Percentiles rank a stretch among this genome's conserved stretches.
Conservation (phyloP, 192 early-diverging fungal genomes). For the Entomortierella chlamydospora region DNA sequence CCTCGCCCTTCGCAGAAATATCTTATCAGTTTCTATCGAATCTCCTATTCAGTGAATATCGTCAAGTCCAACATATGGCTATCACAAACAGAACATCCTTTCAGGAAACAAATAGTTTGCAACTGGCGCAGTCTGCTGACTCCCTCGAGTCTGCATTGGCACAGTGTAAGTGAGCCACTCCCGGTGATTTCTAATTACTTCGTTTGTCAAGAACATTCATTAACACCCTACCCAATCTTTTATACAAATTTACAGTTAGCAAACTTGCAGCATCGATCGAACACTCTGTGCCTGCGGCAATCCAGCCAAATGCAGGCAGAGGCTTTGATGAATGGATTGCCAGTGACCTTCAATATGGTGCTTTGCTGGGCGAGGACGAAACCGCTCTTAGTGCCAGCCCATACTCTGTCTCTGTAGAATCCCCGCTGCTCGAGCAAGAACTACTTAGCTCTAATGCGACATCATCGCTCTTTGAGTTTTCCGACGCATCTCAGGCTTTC, state of each 20-base stretch:
- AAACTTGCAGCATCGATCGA: conserved; percentile 37
- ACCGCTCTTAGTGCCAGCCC: conserved; percentile 10
- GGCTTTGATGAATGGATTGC: conserved; percentile 41
- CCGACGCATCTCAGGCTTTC: background rate
- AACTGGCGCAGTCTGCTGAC: conserved; percentile 24
- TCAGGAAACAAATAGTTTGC: conserved; percentile 6
- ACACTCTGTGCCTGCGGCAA: background rate
- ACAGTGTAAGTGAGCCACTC: conserved; percentile 21
- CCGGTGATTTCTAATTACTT: background rate
- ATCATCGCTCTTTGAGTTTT: conserved; percentile 13
- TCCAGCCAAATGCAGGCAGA: background rate
- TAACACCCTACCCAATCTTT: no score
- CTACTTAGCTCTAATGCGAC: background rate
- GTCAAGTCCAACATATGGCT: conserved; percentile 11
- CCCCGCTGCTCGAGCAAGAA: conserved; percentile 16
- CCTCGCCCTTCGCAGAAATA: background rate
- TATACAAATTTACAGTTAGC: conserved; percentile 6
- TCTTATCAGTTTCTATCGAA: background rate
- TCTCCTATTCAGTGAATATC: conserved; percentile 7
- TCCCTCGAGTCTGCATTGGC: conserved; percentile 41
- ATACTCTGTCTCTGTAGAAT: background rate
- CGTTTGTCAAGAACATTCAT: background rate
- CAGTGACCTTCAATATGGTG: conserved; percentile 17
- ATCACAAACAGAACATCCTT: conserved; percentile 18
- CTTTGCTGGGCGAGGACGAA: conserved; percentile 11